These are phyloP conservation scores for Fusarium sp. DNA, from an alignment of 2,329 filamentous ascomycete species.

Conservation along the genomic window DNA sequence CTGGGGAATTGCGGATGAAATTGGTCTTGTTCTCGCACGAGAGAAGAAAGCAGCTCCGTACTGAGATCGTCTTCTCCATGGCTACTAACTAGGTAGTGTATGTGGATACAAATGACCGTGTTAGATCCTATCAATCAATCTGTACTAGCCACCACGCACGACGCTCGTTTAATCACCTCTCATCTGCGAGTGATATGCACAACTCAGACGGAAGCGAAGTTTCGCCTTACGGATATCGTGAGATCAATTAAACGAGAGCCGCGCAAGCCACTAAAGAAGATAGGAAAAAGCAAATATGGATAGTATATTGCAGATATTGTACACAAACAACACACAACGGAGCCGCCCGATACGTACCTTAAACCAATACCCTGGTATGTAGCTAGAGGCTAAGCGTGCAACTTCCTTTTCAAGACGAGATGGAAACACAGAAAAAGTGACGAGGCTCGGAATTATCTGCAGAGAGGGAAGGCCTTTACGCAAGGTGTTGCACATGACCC, in stretches of 20 bases:
- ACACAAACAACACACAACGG: not conserved
- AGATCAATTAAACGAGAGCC: slow-evolving; percentile 22
- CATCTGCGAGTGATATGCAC: slow-evolving; percentile 28
- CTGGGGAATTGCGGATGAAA: slow-evolving; percentile 8
- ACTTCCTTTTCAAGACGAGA: slow-evolving; percentile 10
- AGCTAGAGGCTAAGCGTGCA: not conserved
- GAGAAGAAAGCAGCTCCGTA: slow-evolving; percentile 23
- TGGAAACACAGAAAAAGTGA: slow-evolving; percentile 14
- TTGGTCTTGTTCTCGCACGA: slow-evolving; percentile 37
- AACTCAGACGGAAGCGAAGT: not conserved
- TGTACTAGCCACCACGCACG: slow-evolving; percentile 11
- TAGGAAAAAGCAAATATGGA: slow-evolving; percentile 12
- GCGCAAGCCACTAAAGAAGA: slow-evolving; percentile 6
- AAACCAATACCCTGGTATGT: slow-evolving; percentile 3
- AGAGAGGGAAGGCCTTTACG: slow-evolving; percentile 17
- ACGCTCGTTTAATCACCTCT: slow-evolving; percentile 28
- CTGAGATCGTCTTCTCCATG: slow-evolving; percentile 1
- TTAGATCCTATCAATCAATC: slow-evolving; percentile 9
- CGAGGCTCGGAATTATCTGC: slow-evolving; percentile 18
- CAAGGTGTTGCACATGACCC: slow-evolving; percentile 37
- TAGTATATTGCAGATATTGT: not conserved
- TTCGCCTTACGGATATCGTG: slow-evolving; percentile 1
- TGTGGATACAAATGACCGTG: slow-evolving; percentile 18
- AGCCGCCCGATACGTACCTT: slow-evolving; percentile 19
- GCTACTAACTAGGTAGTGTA: not conserved